These are phyloP conservation scores for Xylaria multiplex DNA, from an alignment of 2,329 filamentous ascomycete genomes.

Conservation along the genomic window DNA sequence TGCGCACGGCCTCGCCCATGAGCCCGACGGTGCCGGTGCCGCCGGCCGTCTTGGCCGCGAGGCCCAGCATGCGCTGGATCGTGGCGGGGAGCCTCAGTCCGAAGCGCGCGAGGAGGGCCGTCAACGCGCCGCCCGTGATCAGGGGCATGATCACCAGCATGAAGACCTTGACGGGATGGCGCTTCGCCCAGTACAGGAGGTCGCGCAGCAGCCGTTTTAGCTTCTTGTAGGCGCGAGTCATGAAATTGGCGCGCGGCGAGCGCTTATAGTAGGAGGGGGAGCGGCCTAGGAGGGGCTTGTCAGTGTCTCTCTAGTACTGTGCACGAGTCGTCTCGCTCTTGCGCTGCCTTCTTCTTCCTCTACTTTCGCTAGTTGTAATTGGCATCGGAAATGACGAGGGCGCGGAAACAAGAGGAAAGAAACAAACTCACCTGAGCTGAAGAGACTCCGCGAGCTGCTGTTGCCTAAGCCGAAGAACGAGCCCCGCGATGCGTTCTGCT, in stretches of 20 bases:
- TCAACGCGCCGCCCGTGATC: constrained; percentile 82
- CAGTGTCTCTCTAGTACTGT: constrained; percentile 4
- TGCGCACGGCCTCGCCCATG: constrained; percentile 65
- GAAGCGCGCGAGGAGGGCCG: constrained; percentile 79
- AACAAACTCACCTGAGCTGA: constrained; percentile 45
- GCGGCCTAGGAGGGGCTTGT: constrained; percentile 54
- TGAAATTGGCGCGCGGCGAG: constrained; percentile 81
- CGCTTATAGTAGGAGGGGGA: constrained; percentile 79
- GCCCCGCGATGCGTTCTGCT: constrained; percentile 42
- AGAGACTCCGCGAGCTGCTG: constrained; percentile 48
- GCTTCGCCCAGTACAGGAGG: constrained; percentile 81
- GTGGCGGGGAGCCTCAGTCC: constrained; percentile 78
- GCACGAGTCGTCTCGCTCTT: background rate
- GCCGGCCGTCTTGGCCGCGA: constrained; percentile 60
- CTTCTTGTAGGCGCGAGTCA: constrained; percentile 77
- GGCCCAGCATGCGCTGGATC: constrained; percentile 67
- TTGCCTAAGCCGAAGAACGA: constrained; percentile 50
- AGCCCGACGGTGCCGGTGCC: constrained; percentile 62
- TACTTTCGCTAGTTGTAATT: background rate
- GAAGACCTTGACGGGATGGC: constrained; percentile 88
- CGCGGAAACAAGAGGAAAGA: background rate
- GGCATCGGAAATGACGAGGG: background rate
- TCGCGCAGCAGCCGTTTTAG: constrained; percentile 83
- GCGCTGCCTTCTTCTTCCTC: background rate
- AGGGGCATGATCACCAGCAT: constrained; percentile 88